Evolutionary conservation across 1,284 basidiomycete species (phyloP), one percentile per base, ranked within the genome.

Genomic region (Sporisorium reilianum): DNA sequence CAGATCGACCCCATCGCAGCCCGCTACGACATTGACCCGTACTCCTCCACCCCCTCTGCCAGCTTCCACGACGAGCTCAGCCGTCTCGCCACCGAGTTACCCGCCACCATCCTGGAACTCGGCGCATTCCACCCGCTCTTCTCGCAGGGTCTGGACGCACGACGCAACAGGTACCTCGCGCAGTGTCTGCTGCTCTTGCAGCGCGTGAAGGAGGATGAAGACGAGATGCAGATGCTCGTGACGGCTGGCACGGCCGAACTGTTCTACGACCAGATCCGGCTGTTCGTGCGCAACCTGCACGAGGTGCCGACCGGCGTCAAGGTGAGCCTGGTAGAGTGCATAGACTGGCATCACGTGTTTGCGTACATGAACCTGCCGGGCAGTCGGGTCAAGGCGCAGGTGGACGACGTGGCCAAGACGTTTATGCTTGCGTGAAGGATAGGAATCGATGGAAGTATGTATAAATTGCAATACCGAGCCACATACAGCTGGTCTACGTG

Each of bases 291-390:
- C 4, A 71, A 71, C 36, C 38, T 71, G 9, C 42, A 38, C 2
- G n/a, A 55, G 9, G 30, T 71, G 8, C 28, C 22, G 28, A 40
- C 26, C 0, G 12, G 26, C 5, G 59, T 71, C n/a, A 61, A 53
- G n/a, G 62, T 66, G 5, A 50, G 58, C n/a, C 28, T 64, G 14
- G 55, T 71, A 36, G 63, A 71, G 51, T 51, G 63, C 26, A 50
- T 59, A 25, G 68, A 66, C 26, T 62, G 62, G 63, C 68, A 71
- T 20, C 68, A 71, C 36, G 63, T 71, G 6, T 71, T 65, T 48
- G 68, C 59, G 12, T 65, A 42, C n/a, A 46, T 71, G 49, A 62
- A 62, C 22, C n/a, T 64, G 20, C 68, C 68, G 7, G 63, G 68
- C 5, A 28, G 36, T 7, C n/a, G 30, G 3, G 55, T 71, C 16